phyloP scores from a whole-genome alignment of 1,139 yeast genomes.

The Taphrina wiesneri region DNA sequence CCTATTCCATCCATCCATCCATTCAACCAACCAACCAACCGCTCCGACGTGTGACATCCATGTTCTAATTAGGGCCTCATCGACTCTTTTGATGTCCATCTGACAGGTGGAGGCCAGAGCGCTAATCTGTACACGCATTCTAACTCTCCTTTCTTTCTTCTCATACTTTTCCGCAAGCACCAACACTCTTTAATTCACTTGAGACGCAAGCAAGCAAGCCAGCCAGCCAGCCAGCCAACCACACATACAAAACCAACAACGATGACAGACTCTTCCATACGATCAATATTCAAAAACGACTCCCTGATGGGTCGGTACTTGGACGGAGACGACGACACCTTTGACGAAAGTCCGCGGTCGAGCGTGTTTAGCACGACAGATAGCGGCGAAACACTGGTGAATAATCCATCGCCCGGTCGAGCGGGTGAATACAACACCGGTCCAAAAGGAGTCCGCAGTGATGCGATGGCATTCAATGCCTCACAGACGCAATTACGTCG shows the following conservation, averaged over 20 bases:
- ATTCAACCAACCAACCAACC: too few species aligned
- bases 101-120: too few species aligned
- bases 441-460: slow-evolving; percentile 37
- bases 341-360: neutral
- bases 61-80: too few species aligned
- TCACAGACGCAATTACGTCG: neutral
- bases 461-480: slow-evolving; percentile 5
- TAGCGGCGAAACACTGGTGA: neutral
- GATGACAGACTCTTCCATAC: slow-evolving; percentile 22
- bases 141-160: too few species aligned
- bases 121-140: too few species aligned
- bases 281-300: slow-evolving; percentile 25
- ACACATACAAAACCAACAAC: neutral
- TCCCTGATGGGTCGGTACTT: slow-evolving; percentile 21
- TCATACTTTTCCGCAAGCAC: too few species aligned
- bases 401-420: neutral
- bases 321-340: slow-evolving; percentile 23
- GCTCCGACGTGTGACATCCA: too few species aligned
- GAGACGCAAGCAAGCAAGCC: too few species aligned
- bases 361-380: neutral
- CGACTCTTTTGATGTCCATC: too few species aligned
- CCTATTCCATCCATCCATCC: too few species aligned
- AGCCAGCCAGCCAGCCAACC: neutral
- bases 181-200: neutral
- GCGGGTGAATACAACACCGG: slow-evolving; percentile 35